Percentiles rank a stretch among this genome's conserved stretches.
These are phyloP conservation scores for Colletotrichum viniferum DNA, from an alignment of 2,329 filamentous ascomycete species.

Conservation along the genomic window DNA sequence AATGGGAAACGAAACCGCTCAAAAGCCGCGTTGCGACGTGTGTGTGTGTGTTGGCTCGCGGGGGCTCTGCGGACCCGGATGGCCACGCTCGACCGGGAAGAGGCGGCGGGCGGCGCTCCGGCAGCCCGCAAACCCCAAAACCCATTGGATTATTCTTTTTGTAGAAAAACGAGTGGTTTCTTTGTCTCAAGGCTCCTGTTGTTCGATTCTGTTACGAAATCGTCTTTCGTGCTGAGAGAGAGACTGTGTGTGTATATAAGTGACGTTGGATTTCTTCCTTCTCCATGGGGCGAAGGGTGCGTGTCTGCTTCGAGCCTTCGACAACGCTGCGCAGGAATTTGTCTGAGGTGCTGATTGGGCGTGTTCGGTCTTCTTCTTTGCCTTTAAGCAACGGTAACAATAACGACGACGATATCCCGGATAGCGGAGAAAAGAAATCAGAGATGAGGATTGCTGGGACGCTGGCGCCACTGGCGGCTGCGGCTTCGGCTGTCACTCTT, in stretches of 20 bases:
- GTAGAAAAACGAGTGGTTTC: not conserved
- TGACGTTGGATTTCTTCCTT: not conserved
- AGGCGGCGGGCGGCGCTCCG: not conserved
- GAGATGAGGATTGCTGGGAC: not conserved
- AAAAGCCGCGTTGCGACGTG: not conserved
- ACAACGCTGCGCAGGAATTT: not conserved
- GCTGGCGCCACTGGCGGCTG: not conserved
- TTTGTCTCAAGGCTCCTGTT: not conserved
- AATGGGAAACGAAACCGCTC: not conserved
- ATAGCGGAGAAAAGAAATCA: not conserved
- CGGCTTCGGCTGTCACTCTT: not conserved
- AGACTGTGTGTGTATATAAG: not conserved
- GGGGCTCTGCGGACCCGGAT: slow-evolving; percentile 9
- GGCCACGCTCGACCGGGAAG: not conserved
- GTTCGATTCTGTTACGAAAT: not conserved
- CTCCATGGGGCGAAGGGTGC: not conserved
- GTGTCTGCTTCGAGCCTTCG: not conserved
- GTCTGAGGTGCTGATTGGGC: not conserved
- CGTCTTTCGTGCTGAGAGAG: not conserved
- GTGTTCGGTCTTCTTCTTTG: not conserved
- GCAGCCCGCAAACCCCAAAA: not conserved
- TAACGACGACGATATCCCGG: not conserved
- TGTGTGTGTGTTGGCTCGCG: not conserved
- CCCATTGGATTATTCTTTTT: not conserved
- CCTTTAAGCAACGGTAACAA: not conserved